phyloP scores from a whole-genome alignment of 148 eudicot species.

The Talinum fruticosum region DNA sequence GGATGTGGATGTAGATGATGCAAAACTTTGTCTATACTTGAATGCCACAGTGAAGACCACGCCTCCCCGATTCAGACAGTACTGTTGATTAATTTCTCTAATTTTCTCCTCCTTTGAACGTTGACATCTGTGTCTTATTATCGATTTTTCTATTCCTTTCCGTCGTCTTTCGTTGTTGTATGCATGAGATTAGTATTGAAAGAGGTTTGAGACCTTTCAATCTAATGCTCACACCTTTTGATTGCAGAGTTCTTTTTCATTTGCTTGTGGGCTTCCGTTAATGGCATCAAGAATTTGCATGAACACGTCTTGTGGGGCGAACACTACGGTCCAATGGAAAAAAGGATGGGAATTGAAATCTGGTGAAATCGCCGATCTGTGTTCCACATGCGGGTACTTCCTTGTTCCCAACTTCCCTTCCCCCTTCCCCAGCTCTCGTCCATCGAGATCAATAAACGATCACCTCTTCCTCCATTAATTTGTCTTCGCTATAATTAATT shows the following conservation, averaged over 20 bases:
- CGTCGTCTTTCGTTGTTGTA: neutral
- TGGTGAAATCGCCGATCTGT: constrained; percentile 71
- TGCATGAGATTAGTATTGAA: constrained; percentile 14
- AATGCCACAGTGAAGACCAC: constrained; percentile 25
- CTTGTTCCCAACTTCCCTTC: neutral
- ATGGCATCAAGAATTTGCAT: constrained; percentile 77
- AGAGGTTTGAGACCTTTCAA: neutral
- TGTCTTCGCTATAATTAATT: neutral
- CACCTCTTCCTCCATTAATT: constrained; percentile 2
- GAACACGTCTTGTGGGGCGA: constrained; percentile 61
- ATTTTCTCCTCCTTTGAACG: constrained; percentile 4
- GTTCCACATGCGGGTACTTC: constrained; percentile 74
- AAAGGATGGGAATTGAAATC: constrained; percentile 81
- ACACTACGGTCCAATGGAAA: constrained; percentile 58
- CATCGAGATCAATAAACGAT: neutral
- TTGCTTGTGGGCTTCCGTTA: constrained; percentile 14
- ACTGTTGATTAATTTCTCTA: neutral
- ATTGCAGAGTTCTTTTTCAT: constrained; percentile 17
- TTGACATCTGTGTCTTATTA: no score
- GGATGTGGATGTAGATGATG: neutral
- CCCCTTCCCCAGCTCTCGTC: neutral
- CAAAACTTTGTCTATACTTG: constrained; percentile 17
- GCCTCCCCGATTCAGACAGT: constrained; percentile 16
- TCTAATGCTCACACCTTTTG: constrained; percentile 14
- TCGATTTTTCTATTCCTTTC: neutral